These are phyloP conservation scores for Cryptococcus neoformans DNA, from an alignment of 1,284 basidiomycete species.

Conservation along the genomic window DNA sequence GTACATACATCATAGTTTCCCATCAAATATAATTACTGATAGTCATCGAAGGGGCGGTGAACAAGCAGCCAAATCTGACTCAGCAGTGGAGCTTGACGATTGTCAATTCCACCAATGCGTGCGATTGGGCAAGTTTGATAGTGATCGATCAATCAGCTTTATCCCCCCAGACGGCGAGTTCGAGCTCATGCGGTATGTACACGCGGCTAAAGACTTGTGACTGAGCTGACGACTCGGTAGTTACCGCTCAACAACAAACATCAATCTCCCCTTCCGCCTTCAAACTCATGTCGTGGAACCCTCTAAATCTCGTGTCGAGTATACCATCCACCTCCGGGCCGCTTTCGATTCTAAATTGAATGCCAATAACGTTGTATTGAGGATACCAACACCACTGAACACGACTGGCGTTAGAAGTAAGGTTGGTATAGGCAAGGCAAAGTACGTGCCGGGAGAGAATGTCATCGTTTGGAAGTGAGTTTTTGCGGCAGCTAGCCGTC, in stretches of 20 bases:
- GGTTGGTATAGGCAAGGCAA: slow-evolving; percentile 88
- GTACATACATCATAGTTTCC: slow-evolving; percentile 16
- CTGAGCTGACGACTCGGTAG: slow-evolving; percentile 49
- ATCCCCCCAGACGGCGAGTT: slow-evolving; percentile 99
- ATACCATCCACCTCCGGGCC: slow-evolving; percentile 82
- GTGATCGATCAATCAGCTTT: slow-evolving; percentile 89
- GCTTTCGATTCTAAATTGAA: slow-evolving; percentile 89
- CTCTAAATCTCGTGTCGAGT: slow-evolving; percentile 86
- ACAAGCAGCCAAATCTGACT: slow-evolving; percentile 57
- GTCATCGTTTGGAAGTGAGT: slow-evolving; percentile 96
- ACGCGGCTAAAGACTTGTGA: too few relatives aligned
- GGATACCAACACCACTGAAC: slow-evolving; percentile 94
- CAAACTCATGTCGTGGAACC: slow-evolving; percentile 92
- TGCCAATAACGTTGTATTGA: slow-evolving; percentile 85
- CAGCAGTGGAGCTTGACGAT: slow-evolving; percentile 92
- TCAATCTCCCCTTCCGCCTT: slow-evolving; percentile 87
- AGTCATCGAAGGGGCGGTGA: slow-evolving; percentile 49
- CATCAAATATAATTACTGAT: not conserved
- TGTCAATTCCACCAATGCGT: slow-evolving; percentile 99
- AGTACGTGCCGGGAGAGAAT: slow-evolving; percentile 94
- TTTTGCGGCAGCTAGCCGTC: not conserved
- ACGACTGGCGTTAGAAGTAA: slow-evolving; percentile 90
- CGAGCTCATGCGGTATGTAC: slow-evolving; percentile 81
- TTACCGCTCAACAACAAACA: slow-evolving; percentile 92
- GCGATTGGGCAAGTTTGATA: slow-evolving; percentile 88